These are phyloP conservation scores for Monsonia emarginata DNA, from an alignment of 441 rosid species.

Conservation along the genomic window DNA sequence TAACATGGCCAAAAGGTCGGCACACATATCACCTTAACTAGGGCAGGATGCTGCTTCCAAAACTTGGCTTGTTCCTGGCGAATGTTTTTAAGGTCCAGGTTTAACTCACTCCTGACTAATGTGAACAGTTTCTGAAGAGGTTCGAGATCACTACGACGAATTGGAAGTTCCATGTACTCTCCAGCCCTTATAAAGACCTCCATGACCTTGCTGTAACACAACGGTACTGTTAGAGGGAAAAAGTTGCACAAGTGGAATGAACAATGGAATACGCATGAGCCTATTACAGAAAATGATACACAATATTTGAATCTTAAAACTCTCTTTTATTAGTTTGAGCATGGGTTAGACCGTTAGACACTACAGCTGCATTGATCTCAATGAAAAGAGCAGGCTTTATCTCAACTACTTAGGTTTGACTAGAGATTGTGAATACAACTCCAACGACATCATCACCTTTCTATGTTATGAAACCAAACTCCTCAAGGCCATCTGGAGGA, in stretches of 20 bases:
- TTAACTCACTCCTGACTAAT: conserved; percentile 2
- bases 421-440: neutral
- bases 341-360: neutral
- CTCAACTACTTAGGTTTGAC: conserved; percentile 2
- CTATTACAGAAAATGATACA: neutral
- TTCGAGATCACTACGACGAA: conserved; percentile 1
- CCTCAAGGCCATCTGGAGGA: neutral
- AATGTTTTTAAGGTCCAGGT: conserved; percentile 1
- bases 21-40: neutral
- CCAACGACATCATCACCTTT: neutral
- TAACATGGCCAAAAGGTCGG: neutral
- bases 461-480: neutral
- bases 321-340: neutral
- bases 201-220: neutral
- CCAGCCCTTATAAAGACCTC: conserved; percentile 4
- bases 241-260: neutral
- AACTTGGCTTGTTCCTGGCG: conserved; percentile 1
- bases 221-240: neutral
- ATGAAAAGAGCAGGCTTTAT: neutral
- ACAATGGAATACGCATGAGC: neutral
- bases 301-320: neutral
- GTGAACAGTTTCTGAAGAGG: conserved; percentile 6
- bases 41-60: conserved; percentile 5
- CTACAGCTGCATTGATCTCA: neutral
- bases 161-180: conserved; percentile 2